These are phyloP conservation scores for Phaeosphaeriaceae sp. DNA, from an alignment of 2,329 filamentous ascomycete genomes.

Conservation along the genomic window DNA sequence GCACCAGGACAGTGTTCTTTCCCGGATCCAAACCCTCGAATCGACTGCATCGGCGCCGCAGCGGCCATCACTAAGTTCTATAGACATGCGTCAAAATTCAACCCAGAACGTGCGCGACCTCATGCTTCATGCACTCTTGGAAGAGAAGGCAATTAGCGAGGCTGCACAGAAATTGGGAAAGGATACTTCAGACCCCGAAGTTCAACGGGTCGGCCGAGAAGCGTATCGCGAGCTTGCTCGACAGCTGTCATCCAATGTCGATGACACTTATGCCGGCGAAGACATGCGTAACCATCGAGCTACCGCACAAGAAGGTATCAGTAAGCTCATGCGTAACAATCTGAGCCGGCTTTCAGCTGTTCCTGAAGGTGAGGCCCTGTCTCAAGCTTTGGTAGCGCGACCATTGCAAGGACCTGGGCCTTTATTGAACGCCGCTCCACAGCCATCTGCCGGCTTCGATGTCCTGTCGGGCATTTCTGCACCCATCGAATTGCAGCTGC, in stretches of 20 bases:
- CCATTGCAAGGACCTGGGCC: constrained; percentile 13
- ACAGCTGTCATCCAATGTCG: constrained; percentile 49
- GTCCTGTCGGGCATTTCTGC: constrained; percentile 21
- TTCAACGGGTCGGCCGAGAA: constrained; percentile 44
- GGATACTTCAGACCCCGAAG: constrained; percentile 43
- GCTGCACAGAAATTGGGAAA: constrained; percentile 48
- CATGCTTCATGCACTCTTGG: constrained; percentile 55
- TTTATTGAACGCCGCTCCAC: constrained; percentile 11
- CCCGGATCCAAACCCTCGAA: constrained; percentile 39
- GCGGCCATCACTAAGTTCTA: constrained; percentile 15
- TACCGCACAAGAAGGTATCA: constrained; percentile 50
- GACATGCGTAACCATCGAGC: constrained; percentile 43
- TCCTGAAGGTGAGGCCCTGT: constrained; percentile 21
- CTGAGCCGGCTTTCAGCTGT: constrained; percentile 30
- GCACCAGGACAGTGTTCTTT: constrained; percentile 28
- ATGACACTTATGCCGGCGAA: constrained; percentile 49
- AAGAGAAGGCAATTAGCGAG: constrained; percentile 52
- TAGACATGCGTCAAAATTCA: constrained; percentile 29
- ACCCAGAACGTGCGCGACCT: constrained; percentile 44
- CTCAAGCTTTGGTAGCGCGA: constrained; percentile 33
- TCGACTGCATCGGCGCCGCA: constrained; percentile 26
- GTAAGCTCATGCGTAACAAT: constrained; percentile 34
- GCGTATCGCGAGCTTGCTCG: constrained; percentile 50
- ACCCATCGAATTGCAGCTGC: constrained; percentile 28
- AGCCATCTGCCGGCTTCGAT: constrained; percentile 21